phyloP scores from a whole-genome alignment of 148 eudicot genomes.

The Arbutus unedo region DNA sequence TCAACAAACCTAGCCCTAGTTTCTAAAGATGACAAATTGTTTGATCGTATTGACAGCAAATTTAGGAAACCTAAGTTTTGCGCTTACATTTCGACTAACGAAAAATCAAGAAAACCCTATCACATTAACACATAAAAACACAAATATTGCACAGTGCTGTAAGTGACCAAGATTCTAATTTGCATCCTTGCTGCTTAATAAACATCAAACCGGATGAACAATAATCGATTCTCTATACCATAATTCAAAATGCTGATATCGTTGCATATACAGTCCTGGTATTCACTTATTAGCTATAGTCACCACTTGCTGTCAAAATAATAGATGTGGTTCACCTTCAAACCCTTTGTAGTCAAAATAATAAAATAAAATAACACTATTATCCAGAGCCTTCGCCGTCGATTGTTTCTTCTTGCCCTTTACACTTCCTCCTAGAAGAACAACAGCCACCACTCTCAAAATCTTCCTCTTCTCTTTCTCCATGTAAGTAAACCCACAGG shows the following conservation, averaged over 20 bases:
- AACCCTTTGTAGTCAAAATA: not conserved
- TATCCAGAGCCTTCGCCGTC: not conserved
- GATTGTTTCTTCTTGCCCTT: slow-evolving; percentile 36
- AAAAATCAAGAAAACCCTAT: not conserved
- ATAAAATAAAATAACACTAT: not conserved
- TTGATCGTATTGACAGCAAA: not conserved
- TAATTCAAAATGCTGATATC: not conserved
- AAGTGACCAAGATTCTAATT: not conserved
- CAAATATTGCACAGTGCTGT: too few species aligned
- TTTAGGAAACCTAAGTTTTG: not conserved
- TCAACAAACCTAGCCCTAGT: too few species aligned
- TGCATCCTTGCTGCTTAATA: not conserved
- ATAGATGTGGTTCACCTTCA: not conserved
- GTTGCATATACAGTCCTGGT: not conserved
- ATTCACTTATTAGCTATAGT: not conserved
- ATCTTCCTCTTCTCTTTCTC: slow-evolving; percentile 86
- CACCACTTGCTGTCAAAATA: not conserved
- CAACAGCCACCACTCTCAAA: slow-evolving; percentile 85
- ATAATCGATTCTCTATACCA: not conserved
- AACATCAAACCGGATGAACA: not conserved
- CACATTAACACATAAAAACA: not conserved
- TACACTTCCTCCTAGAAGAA: slow-evolving; percentile 74
- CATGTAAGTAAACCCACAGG: slow-evolving; percentile 83
- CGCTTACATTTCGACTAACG: not conserved
- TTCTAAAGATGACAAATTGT: too few species aligned